Evolutionary conservation across 2,329 filamentous ascomycete genomes (phyloP).

Genomic region (Aureobasidium zeae): DNA sequence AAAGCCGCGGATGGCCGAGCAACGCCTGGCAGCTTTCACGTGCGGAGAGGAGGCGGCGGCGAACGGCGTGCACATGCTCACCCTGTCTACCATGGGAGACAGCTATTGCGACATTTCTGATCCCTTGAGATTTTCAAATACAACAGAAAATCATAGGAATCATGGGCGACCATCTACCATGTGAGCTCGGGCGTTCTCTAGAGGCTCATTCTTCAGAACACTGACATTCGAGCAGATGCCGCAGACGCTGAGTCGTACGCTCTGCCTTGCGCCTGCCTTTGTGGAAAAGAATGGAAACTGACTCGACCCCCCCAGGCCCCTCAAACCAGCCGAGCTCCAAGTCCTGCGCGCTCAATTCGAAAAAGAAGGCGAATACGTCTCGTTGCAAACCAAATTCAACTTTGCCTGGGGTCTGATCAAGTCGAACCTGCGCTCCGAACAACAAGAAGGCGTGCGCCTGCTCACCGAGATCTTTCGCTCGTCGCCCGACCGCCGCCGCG

Average conservation of each 20-base stretch:
- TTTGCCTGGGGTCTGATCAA: slow-evolving; percentile 99
- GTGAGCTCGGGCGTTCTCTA: slow-evolving; percentile 31
- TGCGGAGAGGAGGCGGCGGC: background rate
- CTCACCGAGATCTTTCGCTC: slow-evolving; percentile 95
- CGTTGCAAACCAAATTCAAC: slow-evolving; percentile 98
- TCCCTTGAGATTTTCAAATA: background rate
- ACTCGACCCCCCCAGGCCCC: slow-evolving; percentile 50
- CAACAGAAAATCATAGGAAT: background rate
- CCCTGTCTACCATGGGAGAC: background rate
- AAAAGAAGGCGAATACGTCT: slow-evolving; percentile 94
- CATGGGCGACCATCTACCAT: slow-evolving; percentile 43
- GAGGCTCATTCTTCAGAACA: slow-evolving; percentile 3
- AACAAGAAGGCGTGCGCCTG: slow-evolving; percentile 87
- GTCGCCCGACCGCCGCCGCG: slow-evolving; percentile 82
- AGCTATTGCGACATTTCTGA: background rate
- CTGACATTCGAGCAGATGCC: slow-evolving; percentile 57
- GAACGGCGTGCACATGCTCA: slow-evolving; percentile 10
- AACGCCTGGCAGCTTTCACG: background rate
- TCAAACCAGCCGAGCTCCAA: slow-evolving; percentile 84
- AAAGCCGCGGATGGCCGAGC: background rate
- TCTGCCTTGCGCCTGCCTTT: too few relatives aligned
- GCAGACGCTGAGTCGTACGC: slow-evolving; percentile 88
- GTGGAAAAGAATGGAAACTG: too few relatives aligned
- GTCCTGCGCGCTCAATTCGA: slow-evolving; percentile 92
- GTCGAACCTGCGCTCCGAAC: slow-evolving; percentile 71